Evolutionary conservation across 2,329 filamentous ascomycete genomes (phyloP), one percentile per base, ranked within the genome.

Genomic region (Cryphonectria carpinicola): DNA sequence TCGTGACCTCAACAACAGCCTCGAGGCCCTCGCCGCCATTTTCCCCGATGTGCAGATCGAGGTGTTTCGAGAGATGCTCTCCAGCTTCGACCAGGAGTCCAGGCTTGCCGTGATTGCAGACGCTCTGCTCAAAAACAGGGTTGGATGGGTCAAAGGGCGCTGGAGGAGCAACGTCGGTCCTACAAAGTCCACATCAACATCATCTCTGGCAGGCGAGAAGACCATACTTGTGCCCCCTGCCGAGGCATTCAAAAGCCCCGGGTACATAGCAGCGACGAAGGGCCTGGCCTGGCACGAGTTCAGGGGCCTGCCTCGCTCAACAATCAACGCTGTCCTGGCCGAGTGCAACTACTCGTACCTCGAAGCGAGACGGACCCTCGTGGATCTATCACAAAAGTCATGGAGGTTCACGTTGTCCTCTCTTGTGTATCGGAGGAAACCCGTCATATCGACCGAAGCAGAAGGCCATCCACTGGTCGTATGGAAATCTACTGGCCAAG

Each of bases 1-100:
- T 35, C 84, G 87, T 74, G 88, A 91, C 71, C 85, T 95, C 65
- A 95, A 95, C 81, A 84, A 84, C 66, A 87, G 89, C 75, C 88
- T 96, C 73, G 87, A 88, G 72, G 88, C 86, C 17, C 86, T 96
- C 60, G 88, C 89, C 32, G 88, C 88, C 64, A 86, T 95, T 11
- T 96, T 96, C 74, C 93, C 93, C 39, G 89, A 95, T 79, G 85
- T 95, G n/a, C 91, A 94, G 79, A 85, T 93, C 71, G 92, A 95
- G 75, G 93, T 95, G 25, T 93, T 96, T 77, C 88, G 93, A 61
- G 93, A 95, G 82, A 92, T 96, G 87, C 88, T 96, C 65, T 82
- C 86, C 54, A 92, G 85, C 76, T 92, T 95, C 77, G 91, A 91
- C 76, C 89, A 90, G 75, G 92, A 95, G 79, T 95, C 92, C 73